Conservation (phyloP, 495 filamentous ascomycete genomes). For the Jackrogersella minutella region DNA sequence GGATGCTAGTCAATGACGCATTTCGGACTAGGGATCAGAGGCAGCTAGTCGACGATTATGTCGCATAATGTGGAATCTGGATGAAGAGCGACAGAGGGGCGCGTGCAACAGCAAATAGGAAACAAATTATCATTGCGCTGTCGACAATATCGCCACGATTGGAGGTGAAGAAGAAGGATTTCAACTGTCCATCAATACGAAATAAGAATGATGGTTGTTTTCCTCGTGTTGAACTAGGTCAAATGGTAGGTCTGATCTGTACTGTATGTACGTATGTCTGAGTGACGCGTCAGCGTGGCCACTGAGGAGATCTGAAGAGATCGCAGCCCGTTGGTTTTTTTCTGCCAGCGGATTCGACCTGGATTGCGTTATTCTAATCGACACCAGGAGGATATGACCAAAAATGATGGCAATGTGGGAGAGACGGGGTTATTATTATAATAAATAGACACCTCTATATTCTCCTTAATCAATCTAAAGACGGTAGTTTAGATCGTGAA, state of each 20-base stretch:
- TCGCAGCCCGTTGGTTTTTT: not conserved
- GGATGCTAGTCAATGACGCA: slow-evolving; percentile 34
- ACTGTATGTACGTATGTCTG: not conserved
- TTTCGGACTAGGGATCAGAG: slow-evolving; percentile 12
- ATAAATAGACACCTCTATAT: slow-evolving; percentile 14
- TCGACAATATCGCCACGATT: slow-evolving; percentile 30
- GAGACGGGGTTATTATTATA: slow-evolving; percentile 7
- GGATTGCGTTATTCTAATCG: slow-evolving; percentile 18
- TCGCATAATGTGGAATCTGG: slow-evolving; percentile 35
- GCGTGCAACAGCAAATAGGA: slow-evolving; percentile 16
- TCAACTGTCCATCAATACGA: slow-evolving; percentile 27
- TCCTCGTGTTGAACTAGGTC: slow-evolving; percentile 30
- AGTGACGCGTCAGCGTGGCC: slow-evolving; percentile 31
- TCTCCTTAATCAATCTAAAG: slow-evolving; percentile 21
- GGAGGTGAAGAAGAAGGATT: not conserved
- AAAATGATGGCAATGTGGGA: slow-evolving; percentile 3
- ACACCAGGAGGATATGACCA: not conserved
- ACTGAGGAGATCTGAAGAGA: slow-evolving; percentile 12
- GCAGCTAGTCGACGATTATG: slow-evolving; percentile 28
- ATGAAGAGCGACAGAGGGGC: slow-evolving; percentile 18
- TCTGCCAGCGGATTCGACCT: slow-evolving; percentile 2
- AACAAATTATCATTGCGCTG: not conserved
- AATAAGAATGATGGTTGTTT: slow-evolving; percentile 11
- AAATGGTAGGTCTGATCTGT: not conserved
- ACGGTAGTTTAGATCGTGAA: not conserved